Evolutionary conservation across 1,139 yeast species (phyloP).

Genomic region (Spencermartinsiella ligniputridi): DNA sequence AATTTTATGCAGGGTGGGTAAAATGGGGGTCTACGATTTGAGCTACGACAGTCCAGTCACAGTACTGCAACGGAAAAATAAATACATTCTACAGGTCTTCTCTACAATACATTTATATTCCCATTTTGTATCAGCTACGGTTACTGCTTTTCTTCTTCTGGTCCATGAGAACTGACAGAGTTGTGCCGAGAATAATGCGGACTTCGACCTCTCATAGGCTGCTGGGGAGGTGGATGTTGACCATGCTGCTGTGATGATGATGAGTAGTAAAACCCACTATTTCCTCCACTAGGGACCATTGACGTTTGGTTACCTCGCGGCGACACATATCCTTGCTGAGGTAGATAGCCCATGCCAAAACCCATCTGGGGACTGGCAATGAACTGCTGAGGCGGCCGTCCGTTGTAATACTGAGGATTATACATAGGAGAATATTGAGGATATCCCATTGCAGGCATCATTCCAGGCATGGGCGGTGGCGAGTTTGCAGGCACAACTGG

Average conservation of each 20-base stretch:
- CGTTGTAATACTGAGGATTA: slow-evolving; percentile 20
- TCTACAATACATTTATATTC: too few species aligned
- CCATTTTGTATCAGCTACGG: background rate
- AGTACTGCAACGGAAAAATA: too few species aligned
- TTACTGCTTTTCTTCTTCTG: background rate
- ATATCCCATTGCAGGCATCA: slow-evolving; percentile 23
- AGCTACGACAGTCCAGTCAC: too few species aligned
- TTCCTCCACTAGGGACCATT: slow-evolving; percentile 1
- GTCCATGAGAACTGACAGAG: background rate
- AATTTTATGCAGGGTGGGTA: too few species aligned
- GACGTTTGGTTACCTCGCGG: background rate
- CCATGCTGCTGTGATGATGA: slow-evolving; percentile 4
- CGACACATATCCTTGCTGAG: slow-evolving; percentile 4
- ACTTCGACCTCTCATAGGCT: slow-evolving; percentile 1
- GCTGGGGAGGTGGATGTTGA: slow-evolving; percentile 6
- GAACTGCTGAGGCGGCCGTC: slow-evolving; percentile 21
- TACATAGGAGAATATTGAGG: slow-evolving; percentile 24
- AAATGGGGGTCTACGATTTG: too few species aligned
- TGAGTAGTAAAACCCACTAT: slow-evolving; percentile 4
- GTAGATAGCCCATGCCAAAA: slow-evolving; percentile 13
- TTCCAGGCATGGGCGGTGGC: slow-evolving; percentile 24
- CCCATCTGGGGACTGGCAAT: slow-evolving; percentile 18
- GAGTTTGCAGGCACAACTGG: slow-evolving; percentile 24
- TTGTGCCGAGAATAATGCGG: slow-evolving; percentile 1
- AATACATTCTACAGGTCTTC: too few species aligned